A percentile compares a stretch with the other conserved stretches of the same genome.
Evolutionary conservation across 2,329 filamentous ascomycete genomes (phyloP).

Genomic region (Fusarium brachygibbosum): DNA sequence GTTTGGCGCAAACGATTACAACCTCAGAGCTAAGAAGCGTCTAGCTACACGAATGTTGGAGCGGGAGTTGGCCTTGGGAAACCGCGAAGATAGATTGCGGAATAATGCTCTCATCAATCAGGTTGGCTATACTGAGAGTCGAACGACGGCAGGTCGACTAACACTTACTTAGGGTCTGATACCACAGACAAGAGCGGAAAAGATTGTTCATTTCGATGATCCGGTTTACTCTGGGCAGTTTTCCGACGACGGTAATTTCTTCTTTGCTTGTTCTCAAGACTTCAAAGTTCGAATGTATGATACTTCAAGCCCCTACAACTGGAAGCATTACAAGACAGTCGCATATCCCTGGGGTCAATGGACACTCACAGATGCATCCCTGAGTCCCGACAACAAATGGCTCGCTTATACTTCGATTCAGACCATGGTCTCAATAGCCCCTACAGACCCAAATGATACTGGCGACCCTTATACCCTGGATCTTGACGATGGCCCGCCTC

Average conservation of each 20-base stretch:
- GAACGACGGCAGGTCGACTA: constrained; percentile 4
- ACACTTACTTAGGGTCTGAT: constrained; percentile 72
- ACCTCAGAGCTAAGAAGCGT: constrained; percentile 67
- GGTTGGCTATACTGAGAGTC: constrained; percentile 56
- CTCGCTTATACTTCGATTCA: constrained; percentile 93
- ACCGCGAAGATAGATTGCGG: constrained; percentile 69
- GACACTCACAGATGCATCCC: constrained; percentile 94
- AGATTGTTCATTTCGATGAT: constrained; percentile 87
- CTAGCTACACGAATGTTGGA: constrained; percentile 80
- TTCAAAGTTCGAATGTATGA: constrained; percentile 98
- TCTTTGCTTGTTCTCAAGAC: constrained; percentile 92
- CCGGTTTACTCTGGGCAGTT: constrained; percentile 97
- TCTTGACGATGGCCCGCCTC: constrained; percentile 59
- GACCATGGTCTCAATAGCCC: constrained; percentile 84
- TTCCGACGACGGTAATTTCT: constrained; percentile 97
- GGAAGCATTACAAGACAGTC: constrained; percentile 95
- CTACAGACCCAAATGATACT: constrained; percentile 85
- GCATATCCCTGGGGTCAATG: constrained; percentile 88
- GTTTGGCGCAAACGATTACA: constrained; percentile 78
- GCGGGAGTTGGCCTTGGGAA: constrained; percentile 82
- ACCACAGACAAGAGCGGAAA: constrained; percentile 82
- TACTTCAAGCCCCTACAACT: constrained; percentile 93
- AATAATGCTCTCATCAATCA: constrained; percentile 77
- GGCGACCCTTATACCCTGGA: constrained; percentile 86
- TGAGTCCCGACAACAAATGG: constrained; percentile 92